Base-by-base conservation (phyloP, 305 asterid genomes). In the Ilex paraguariensis region DNA sequence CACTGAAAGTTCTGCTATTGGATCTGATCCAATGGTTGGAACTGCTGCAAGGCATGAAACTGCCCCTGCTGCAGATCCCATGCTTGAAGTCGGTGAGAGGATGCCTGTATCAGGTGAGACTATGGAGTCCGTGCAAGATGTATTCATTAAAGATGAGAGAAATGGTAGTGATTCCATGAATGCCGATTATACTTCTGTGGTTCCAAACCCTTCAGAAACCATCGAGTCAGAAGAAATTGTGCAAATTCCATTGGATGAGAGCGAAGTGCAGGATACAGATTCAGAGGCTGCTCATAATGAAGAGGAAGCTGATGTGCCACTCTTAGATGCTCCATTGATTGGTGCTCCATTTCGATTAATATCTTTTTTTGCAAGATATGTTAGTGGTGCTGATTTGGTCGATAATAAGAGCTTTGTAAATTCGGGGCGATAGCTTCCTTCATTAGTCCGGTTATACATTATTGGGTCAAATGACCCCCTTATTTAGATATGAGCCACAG, bases 301-400 rank as follows among this genome's bases (percentile, higher is more conserved):
- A 51, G 86, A 75, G 56, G 59, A 69, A 21, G 28, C 28, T 31
- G 88, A 70, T 50, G 82, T 83, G 36, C 74, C 87, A 3, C 80
- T 91, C 69, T 59, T 78, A 12, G 91, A 91, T 59, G 83, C 95
- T 67, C 96, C 96, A 1, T 61, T 91, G 77, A 81, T 88, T 49
- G 98, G 98, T 61, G 98, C 98, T 63, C 98, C 98, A 13, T 91
- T 91, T 75, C 96, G 98, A 40, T 73, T 91, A 15, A 79, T 91
- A 65, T 87, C 98, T 13, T 91, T 82, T 73, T 21, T 66, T 61
- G 92, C 98, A 60, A 83, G 95, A 67, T 91, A 87, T 66, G 96
- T 91, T 66, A 91, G 98, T 63, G 95, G 96, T 70, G 96, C 96
- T 56, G 96, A 91, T 77, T 81, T 91, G 77, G 95, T 88, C 30